Base-by-base conservation (phyloP, 371 early-diverging fungal species). In the Paramicrosporidium saccamoebae region DNA sequence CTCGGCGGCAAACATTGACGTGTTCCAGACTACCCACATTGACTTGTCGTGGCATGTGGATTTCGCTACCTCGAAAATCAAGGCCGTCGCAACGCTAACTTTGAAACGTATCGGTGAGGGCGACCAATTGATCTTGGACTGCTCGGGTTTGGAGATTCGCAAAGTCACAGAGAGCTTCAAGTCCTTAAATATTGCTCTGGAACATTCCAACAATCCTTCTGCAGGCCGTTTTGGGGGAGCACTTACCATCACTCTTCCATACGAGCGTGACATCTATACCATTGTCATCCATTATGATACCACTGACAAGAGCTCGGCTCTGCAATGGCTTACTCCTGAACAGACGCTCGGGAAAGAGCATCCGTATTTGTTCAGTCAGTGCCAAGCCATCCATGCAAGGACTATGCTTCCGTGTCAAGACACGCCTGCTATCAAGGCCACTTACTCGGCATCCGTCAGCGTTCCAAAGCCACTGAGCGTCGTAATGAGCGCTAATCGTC, bases 301-400 rank as follows among this genome's bases (percentile, higher is more conserved):
- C 18, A 72, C 77, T 1, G 42, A 48, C n/a, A 46, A 64, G 28
- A 60, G 74, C 39, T 64, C 66, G 10, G 84, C 84, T 29, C 46
- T 68, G 19, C 88, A 86, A 49, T 88, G 69, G 45, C 51, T 88
- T 37, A 59, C 62, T 19, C 75, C 82, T 7, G 60, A 58, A 56
- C 92, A 88, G 50, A 90, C 92, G 5, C 57, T 66, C 8, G 90
- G 88, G 23, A 78, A 79, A 44, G 55, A 59, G 32, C 52, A 72
- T 29, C 86, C 90, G 12, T 92, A 84, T 35, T 45, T 88, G 28
- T 86, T 84, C 43, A 75, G 81, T 13, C 90, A 88, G 42, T 84
- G 90, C 46, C 79, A 90, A 42, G 64, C 64, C 23, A 88, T 92
- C 39, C 79, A 88, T 30, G 82, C 82, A 8, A 64, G 92, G 26